Percentiles rank a stretch among this genome's conserved stretches.
These are phyloP conservation scores for Millerago galiae DNA, from an alignment of 805 yeast genomes.

Conservation along the genomic window DNA sequence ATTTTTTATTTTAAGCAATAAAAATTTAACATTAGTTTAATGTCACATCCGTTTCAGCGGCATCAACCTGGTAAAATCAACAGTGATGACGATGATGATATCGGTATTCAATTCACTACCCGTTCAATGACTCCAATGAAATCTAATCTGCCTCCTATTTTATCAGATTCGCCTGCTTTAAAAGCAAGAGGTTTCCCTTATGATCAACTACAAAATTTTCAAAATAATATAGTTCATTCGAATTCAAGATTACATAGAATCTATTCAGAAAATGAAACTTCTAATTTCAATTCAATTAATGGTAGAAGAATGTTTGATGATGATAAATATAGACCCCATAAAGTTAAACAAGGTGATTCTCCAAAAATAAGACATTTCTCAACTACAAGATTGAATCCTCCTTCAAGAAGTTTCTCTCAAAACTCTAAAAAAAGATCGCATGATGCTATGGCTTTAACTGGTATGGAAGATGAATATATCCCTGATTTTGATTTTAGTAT, in stretches of 20 bases:
- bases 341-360: constrained; percentile 1
- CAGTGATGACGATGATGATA: constrained; percentile 1
- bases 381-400: neutral
- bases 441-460: constrained; percentile 20
- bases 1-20: no score
- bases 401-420: constrained; percentile 13
- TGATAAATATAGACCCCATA: constrained; percentile 40
- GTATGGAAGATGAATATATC: constrained; percentile 70
- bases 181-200: constrained; percentile 18
- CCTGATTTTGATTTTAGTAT: constrained; percentile 61
- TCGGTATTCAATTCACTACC: constrained; percentile 5
- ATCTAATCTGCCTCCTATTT: constrained; percentile 4
- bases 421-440: constrained; percentile 5
- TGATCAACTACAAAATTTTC: constrained; percentile 15
- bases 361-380: constrained; percentile 4
- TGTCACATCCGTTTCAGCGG: neutral
- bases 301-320: constrained; percentile 52
- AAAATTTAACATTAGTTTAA: neutral
- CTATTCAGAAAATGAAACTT: constrained; percentile 60
- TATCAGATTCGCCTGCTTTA: constrained; percentile 7
- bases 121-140: neutral
- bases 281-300: constrained; percentile 48
- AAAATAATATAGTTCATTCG: constrained; percentile 14
- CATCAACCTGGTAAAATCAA: neutral
- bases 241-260: constrained; percentile 39